phyloP scores from a whole-genome alignment of 2,329 filamentous ascomycete species.

The Rhynchosporium secalis region DNA sequence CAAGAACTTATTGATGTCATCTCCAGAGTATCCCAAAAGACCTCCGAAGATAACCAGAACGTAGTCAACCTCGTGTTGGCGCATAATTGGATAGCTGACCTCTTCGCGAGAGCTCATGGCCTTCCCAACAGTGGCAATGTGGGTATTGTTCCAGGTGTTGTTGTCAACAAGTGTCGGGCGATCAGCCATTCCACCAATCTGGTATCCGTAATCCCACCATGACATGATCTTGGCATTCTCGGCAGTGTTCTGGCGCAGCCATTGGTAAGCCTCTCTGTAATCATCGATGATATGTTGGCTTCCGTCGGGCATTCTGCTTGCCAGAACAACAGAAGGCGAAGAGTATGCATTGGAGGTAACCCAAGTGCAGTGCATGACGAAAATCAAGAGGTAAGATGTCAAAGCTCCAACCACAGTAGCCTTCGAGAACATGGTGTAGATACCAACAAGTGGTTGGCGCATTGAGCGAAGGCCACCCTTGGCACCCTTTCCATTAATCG shows the following conservation, averaged over 20 bases:
- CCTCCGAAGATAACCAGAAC: slow-evolving; percentile 97
- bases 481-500: slow-evolving; percentile 45
- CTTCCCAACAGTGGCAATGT: slow-evolving; percentile 98
- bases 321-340: slow-evolving; percentile 93
- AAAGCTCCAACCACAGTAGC: slow-evolving; percentile 70
- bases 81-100: slow-evolving; percentile 97
- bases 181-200: slow-evolving; percentile 99
- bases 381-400: slow-evolving; percentile 81
- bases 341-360: slow-evolving; percentile 99
- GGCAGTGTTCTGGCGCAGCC: slow-evolving; percentile 95
- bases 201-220: slow-evolving; percentile 99
- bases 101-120: slow-evolving; percentile 98
- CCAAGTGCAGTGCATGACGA: slow-evolving; percentile 98
- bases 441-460: slow-evolving; percentile 73
- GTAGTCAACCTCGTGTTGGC: slow-evolving; percentile 97
- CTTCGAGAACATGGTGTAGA: slow-evolving; percentile 82
- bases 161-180: slow-evolving; percentile 96
- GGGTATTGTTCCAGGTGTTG: slow-evolving; percentile 99
- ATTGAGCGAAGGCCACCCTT: slow-evolving; percentile 64
- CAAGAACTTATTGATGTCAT: slow-evolving; percentile 99
- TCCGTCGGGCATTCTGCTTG: slow-evolving; percentile 88
- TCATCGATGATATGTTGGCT: slow-evolving; percentile 99
- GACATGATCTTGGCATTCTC: slow-evolving; percentile 98
- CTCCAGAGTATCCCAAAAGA: slow-evolving; percentile 93
- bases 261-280: slow-evolving; percentile 99